phyloP scores from a whole-genome alignment of 2,329 filamentous ascomycete species.

The Scytalidium lignicola region DNA sequence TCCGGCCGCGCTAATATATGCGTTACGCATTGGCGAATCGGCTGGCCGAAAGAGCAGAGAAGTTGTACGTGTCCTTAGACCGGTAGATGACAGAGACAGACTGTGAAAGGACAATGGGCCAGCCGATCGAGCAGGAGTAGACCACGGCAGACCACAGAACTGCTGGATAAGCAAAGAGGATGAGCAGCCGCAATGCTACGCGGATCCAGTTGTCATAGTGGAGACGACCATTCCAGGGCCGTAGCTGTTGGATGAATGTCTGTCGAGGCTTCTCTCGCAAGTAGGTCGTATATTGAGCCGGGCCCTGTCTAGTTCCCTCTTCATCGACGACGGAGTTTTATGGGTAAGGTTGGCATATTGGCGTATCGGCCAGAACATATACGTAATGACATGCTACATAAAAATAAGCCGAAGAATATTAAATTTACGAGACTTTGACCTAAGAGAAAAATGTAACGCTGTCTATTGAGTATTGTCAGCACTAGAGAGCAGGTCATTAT shows the following conservation, averaged over 20 bases:
- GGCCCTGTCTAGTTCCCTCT: neutral
- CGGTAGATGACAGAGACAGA: slow-evolving; percentile 78
- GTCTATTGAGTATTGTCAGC: too few relatives aligned
- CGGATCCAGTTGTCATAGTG: slow-evolving; percentile 73
- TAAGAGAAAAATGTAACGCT: too few relatives aligned
- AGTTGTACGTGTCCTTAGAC: slow-evolving; percentile 65
- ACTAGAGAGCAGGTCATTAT: too few relatives aligned
- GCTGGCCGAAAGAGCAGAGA: slow-evolving; percentile 73
- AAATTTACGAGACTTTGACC: too few relatives aligned
- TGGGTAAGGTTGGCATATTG: too few relatives aligned
- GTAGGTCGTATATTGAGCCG: slow-evolving; percentile 61
- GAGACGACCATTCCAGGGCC: slow-evolving; percentile 72
- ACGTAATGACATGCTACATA: too few relatives aligned
- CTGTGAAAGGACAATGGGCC: slow-evolving; percentile 93
- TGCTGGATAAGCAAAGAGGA: slow-evolving; percentile 81
- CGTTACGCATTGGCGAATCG: too few relatives aligned
- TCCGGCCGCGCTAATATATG: too few relatives aligned
- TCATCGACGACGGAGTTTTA: too few relatives aligned
- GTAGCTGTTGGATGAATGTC: slow-evolving; percentile 70
- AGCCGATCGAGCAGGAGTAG: slow-evolving; percentile 85
- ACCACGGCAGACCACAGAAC: slow-evolving; percentile 84
- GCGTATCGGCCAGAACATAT: too few relatives aligned
- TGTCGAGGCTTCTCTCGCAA: slow-evolving; percentile 63
- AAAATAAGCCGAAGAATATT: too few relatives aligned
- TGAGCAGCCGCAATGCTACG: slow-evolving; percentile 73